Evolutionary conservation across 306 rosid genomes (phyloP).

Genomic region (Fragaria vesca): DNA sequence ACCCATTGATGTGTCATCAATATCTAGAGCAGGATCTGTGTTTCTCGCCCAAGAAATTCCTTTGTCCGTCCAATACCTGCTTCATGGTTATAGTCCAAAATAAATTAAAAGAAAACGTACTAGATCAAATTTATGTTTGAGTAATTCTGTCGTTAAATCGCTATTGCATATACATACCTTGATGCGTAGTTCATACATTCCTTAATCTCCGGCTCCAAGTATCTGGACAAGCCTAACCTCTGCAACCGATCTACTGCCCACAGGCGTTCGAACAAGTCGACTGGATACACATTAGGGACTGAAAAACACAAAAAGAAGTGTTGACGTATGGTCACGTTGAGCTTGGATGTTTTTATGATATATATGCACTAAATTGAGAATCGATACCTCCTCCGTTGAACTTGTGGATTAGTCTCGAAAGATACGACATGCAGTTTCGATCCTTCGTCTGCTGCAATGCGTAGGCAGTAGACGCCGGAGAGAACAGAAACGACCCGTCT

Average conservation of each 20-base stretch:
- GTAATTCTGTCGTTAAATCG: neutral
- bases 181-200: constrained; percentile 54
- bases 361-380: neutral
- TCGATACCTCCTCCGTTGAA: constrained; percentile 83
- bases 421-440: constrained; percentile 58
- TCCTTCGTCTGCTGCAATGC: constrained; percentile 77
- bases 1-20: constrained; percentile 89
- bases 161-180: constrained; percentile 37
- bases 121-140: neutral
- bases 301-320: neutral
- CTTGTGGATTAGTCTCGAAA: constrained; percentile 41
- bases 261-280: constrained; percentile 78
- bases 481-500: constrained; percentile 87
- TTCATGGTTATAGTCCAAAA: constrained; percentile 1
- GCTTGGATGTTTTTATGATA: neutral
- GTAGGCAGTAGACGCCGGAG: constrained; percentile 96
- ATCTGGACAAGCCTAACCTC: constrained; percentile 75
- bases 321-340: neutral
- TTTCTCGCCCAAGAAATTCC: constrained; percentile 60
- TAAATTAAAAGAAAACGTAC: neutral
- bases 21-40: constrained; percentile 53
- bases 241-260: constrained; percentile 81
- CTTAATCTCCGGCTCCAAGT: constrained; percentile 52
- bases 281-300: constrained; percentile 86
- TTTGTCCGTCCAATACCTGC: constrained; percentile 45